These are phyloP conservation scores for Xylaria digitata DNA, from an alignment of 2,329 filamentous ascomycete genomes.

Conservation along the genomic window DNA sequence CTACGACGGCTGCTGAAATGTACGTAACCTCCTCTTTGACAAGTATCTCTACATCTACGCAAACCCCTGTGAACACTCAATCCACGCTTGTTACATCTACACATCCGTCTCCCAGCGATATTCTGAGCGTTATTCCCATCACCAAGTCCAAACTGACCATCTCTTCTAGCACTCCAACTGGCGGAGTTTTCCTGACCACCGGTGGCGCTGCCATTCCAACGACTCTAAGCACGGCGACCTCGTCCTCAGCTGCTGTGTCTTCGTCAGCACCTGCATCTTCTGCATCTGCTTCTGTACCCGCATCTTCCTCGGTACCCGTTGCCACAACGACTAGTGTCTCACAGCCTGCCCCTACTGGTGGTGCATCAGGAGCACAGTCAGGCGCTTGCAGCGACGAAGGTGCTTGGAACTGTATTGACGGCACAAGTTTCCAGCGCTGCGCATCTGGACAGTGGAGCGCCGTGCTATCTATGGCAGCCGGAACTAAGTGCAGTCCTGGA, in stretches of 20 bases:
- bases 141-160: slow-evolving; percentile 40
- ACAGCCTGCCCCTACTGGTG: slow-evolving; percentile 40
- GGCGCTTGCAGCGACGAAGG: slow-evolving; percentile 64
- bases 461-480: slow-evolving; percentile 61
- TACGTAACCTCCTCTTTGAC: slow-evolving; percentile 37
- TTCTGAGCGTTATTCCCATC: slow-evolving; percentile 43
- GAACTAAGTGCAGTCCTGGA: slow-evolving; percentile 61
- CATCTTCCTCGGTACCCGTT: slow-evolving; percentile 36
- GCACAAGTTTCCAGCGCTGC: slow-evolving; percentile 70
- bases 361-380: slow-evolving; percentile 39
- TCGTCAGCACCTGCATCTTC: slow-evolving; percentile 24
- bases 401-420: slow-evolving; percentile 68
- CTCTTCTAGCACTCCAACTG: slow-evolving; percentile 50
- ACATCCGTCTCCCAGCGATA: slow-evolving; percentile 11
- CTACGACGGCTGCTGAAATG: slow-evolving; percentile 39
- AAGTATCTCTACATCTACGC: slow-evolving; percentile 21
- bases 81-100: slow-evolving; percentile 11
- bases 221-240: slow-evolving; percentile 41
- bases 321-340: slow-evolving; percentile 37
- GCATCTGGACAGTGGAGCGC: slow-evolving; percentile 68
- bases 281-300: slow-evolving; percentile 26
- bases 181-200: slow-evolving; percentile 58
- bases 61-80: background rate
- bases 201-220: slow-evolving; percentile 44
- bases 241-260: slow-evolving; percentile 23